These are phyloP conservation scores for Brassica carinata DNA, from an alignment of 345 rosid species.

Conservation along the genomic window DNA sequence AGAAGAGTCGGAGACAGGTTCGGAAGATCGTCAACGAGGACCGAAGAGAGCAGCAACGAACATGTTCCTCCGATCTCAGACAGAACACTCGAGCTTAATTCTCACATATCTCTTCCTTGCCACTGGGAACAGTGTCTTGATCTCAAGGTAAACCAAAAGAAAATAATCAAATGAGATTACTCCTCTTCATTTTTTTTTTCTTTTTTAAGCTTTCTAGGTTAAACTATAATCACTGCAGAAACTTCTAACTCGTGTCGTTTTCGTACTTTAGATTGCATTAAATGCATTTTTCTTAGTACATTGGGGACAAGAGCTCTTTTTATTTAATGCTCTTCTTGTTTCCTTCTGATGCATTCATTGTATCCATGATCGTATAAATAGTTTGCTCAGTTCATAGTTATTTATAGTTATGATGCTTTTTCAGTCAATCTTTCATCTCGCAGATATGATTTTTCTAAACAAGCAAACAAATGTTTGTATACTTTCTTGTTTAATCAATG, in stretches of 20 bases:
- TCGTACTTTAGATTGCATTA: conserved; percentile 48
- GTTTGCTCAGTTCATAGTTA: conserved; percentile 15
- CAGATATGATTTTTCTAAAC: not conserved
- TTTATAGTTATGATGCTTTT: not conserved
- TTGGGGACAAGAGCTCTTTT: not conserved
- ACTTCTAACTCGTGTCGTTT: conserved; percentile 41
- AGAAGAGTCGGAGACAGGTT: conserved; percentile 34
- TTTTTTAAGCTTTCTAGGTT: conserved; percentile 18
- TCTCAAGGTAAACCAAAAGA: conserved; percentile 57
- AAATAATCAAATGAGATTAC: not conserved
- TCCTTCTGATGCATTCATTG: conserved; percentile 47
- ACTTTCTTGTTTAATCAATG: conserved; percentile 17
- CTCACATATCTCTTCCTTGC: conserved; percentile 80
- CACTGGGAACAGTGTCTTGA: conserved; percentile 99
- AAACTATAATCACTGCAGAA: conserved; percentile 26
- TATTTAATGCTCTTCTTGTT: conserved; percentile 32
- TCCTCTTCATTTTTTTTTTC: not conserved
- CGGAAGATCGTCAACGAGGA: conserved; percentile 46
- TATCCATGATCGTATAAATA: conserved; percentile 20
- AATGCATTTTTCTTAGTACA: conserved; percentile 45
- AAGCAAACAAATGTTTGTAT: conserved; percentile 1
- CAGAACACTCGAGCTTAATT: conserved; percentile 79
- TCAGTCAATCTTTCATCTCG: not conserved
- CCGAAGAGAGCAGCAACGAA: conserved; percentile 42
- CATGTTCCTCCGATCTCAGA: conserved; percentile 46